Percentiles rank a stretch among this genome's conserved stretches.
Conservation (phyloP, 2,329 filamentous ascomycete genomes). For the Xylariaceae sp. region DNA sequence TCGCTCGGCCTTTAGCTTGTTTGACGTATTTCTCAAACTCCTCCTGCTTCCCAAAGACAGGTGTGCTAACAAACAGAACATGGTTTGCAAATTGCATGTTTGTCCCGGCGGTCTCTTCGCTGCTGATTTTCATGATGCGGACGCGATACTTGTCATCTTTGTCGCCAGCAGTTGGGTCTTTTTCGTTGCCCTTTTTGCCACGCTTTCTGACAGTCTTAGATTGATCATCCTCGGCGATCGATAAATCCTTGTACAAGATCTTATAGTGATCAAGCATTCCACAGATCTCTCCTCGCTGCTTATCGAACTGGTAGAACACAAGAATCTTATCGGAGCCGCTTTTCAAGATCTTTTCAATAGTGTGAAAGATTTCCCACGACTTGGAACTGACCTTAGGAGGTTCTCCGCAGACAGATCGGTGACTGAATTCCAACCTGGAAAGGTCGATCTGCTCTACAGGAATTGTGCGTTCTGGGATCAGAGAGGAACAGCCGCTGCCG, state of each 20-base stretch:
- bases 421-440: neutral
- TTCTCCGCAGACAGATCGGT: neutral
- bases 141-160: conserved; percentile 25
- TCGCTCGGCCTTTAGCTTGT: conserved; percentile 50
- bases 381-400: conserved; percentile 32
- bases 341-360: conserved; percentile 22
- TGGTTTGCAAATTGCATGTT: conserved; percentile 52
- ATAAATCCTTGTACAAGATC: conserved; percentile 30
- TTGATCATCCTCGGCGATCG: too few species aligned
- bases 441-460: conserved; percentile 17
- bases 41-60: conserved; percentile 41
- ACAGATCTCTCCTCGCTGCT: conserved; percentile 40
- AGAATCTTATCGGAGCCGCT: conserved; percentile 39
- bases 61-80: conserved; percentile 49
- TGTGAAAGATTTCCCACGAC: conserved; percentile 28
- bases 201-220: too few species aligned
- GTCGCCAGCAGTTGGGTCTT: neutral
- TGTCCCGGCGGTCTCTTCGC: conserved; percentile 48
- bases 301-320: conserved; percentile 47
- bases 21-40: conserved; percentile 46
- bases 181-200: too few species aligned
- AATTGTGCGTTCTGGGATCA: conserved; percentile 20
- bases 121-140: conserved; percentile 48
- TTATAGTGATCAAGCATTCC: conserved; percentile 22
- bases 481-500: conserved; percentile 17